Percentiles rank a stretch among this genome's conserved stretches.
Conservation (phyloP, 176 grass and related monocot genomes). For the Carex myosuroides region DNA sequence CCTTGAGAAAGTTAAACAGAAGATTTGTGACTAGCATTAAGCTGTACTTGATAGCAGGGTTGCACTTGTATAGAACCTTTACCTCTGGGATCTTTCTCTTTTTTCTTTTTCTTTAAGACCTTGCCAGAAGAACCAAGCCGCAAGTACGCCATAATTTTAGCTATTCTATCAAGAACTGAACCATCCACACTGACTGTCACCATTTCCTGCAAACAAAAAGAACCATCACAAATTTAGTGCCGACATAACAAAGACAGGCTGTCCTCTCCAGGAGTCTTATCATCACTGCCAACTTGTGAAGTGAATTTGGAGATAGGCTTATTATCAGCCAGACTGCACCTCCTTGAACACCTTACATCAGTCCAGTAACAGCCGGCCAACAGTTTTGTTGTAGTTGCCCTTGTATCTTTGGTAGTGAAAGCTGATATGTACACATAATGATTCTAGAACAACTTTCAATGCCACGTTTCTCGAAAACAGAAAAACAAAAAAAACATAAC, state of each 20-base stretch:
- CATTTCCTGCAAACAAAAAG: slow-evolving; percentile 61
- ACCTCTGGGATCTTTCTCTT: slow-evolving; percentile 86
- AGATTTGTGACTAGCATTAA: not conserved
- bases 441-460: not conserved
- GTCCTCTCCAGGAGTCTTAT: not conserved
- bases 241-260: not conserved
- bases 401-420: not conserved
- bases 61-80: not conserved
- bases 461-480: not conserved
- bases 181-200: slow-evolving; percentile 90
- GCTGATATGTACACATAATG: not conserved
- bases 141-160: slow-evolving; percentile 99
- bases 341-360: not conserved
- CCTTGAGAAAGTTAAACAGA: not conserved
- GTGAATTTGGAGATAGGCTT: not conserved
- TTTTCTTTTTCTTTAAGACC: slow-evolving; percentile 99
- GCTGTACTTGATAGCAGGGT: not conserved
- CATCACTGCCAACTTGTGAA: not conserved
- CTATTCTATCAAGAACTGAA: slow-evolving; percentile 95
- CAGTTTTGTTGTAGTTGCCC: not conserved
- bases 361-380: not conserved
- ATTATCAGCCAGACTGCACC: not conserved
- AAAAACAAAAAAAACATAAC: not conserved
- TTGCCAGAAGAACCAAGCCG: slow-evolving; percentile 96
- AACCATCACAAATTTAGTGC: not conserved